Evolutionary conservation across 495 filamentous ascomycete genomes (phyloP).

Genomic region (Xylaria longipes): DNA sequence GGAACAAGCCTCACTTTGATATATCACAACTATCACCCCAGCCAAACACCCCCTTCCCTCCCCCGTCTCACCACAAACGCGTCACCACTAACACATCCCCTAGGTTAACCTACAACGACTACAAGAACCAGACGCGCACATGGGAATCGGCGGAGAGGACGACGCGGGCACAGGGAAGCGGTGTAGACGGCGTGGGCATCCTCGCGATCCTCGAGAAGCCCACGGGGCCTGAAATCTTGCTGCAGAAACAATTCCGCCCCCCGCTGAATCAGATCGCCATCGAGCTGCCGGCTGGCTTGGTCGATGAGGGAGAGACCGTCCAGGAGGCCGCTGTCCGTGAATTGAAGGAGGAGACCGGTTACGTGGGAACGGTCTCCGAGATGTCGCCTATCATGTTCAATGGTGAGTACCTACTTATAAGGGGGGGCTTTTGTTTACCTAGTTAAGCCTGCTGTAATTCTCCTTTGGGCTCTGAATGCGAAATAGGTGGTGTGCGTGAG

Average conservation of each 20-base stretch:
- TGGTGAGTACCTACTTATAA: conserved; percentile 53
- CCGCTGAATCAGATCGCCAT: conserved; percentile 79
- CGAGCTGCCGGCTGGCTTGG: conserved; percentile 85
- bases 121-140: conserved; percentile 68
- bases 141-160: conserved; percentile 84
- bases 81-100: not conserved
- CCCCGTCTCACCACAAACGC: not conserved
- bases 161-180: conserved; percentile 70
- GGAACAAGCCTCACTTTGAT: not conserved
- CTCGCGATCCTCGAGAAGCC: conserved; percentile 82
- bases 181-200: conserved; percentile 90
- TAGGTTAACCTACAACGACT: conserved; percentile 76
- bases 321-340: conserved; percentile 86
- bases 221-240: conserved; percentile 73
- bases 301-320: conserved; percentile 81
- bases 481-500: not conserved
- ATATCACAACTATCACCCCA: not conserved
- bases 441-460: not conserved
- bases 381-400: conserved; percentile 85
- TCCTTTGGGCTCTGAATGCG: not conserved
- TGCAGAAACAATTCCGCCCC: conserved; percentile 89
- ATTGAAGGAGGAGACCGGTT: conserved; percentile 93
- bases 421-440: not conserved
- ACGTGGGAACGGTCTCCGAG: conserved; percentile 71
- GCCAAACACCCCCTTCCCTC: not conserved